Conservation (phyloP, 257 asterid genomes). For the Solanum paucissectum region DNA sequence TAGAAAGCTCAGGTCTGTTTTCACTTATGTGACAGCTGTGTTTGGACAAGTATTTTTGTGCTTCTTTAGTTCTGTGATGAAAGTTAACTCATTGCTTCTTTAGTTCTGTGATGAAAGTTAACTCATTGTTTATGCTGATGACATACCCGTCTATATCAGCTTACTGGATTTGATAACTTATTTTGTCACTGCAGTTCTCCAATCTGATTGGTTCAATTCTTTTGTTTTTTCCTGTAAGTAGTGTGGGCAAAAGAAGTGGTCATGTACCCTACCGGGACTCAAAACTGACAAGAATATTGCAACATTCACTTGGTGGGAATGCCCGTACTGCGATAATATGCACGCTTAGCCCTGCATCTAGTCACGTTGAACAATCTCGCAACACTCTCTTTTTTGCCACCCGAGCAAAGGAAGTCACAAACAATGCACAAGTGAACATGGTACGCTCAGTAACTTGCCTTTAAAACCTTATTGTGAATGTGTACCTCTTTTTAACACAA, state of each 20-base stretch:
- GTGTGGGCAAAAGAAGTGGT: conserved; percentile 88
- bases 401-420: conserved; percentile 95
- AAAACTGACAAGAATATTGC: conserved; percentile 91
- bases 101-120: not conserved
- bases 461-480: not conserved
- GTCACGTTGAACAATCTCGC: conserved; percentile 87
- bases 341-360: conserved; percentile 89
- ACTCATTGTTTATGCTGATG: not conserved
- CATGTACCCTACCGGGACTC: conserved; percentile 94
- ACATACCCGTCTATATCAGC: not conserved
- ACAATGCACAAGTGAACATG: conserved; percentile 90
- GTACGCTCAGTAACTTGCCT: conserved; percentile 21
- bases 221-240: conserved; percentile 13
- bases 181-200: not conserved
- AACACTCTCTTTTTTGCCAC: conserved; percentile 88
- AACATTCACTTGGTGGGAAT: conserved; percentile 96
- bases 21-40: not conserved
- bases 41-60: not conserved
- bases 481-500: not conserved
- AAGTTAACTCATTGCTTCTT: not conserved
- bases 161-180: not conserved
- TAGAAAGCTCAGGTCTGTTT: conserved; percentile 69
- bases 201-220: not conserved
- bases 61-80: not conserved
- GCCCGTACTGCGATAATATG: conserved; percentile 98